Conservation (phyloP, 2,329 filamentous ascomycete genomes). For the Periconia macrospinosa region DNA sequence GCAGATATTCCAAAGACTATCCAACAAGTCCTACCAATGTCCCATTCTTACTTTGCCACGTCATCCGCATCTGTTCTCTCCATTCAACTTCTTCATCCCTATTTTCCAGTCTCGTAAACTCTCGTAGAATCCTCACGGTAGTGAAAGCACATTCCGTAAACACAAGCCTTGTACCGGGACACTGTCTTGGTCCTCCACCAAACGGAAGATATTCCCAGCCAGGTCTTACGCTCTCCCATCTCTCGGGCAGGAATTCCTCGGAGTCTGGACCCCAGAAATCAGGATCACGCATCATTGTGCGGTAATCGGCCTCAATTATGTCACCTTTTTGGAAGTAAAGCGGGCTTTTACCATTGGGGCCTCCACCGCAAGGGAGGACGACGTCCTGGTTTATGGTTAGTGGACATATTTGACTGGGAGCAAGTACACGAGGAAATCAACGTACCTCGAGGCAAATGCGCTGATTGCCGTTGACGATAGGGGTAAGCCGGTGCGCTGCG, state of each 20-base stretch:
- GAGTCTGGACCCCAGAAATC: slow-evolving; percentile 17
- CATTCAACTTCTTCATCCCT: background rate
- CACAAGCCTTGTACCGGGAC: slow-evolving; percentile 13
- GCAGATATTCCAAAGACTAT: no score
- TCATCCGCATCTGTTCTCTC: background rate
- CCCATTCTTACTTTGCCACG: slow-evolving; percentile 1
- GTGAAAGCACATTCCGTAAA: slow-evolving; percentile 12
- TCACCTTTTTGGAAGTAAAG: slow-evolving; percentile 14
- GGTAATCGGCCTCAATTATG: slow-evolving; percentile 15
- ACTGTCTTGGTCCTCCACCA: slow-evolving; percentile 14
- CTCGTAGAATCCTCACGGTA: background rate
- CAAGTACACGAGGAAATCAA: no score
- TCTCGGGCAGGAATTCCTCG: slow-evolving; percentile 15
- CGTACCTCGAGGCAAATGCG: slow-evolving; percentile 2
- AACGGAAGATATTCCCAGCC: slow-evolving; percentile 19
- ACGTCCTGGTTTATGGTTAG: no score
- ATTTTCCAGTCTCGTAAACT: background rate
- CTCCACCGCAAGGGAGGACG: slow-evolving; percentile 8
- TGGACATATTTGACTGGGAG: no score
- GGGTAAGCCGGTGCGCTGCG: slow-evolving; percentile 10
- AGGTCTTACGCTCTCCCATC: slow-evolving; percentile 13
- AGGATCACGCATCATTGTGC: slow-evolving; percentile 8
- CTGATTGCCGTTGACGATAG: slow-evolving; percentile 8
- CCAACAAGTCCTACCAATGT: background rate
- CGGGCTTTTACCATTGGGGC: background rate